Evolutionary conservation across 2,329 filamentous ascomycete genomes (phyloP).

Genomic region (Aspergillus latus): DNA sequence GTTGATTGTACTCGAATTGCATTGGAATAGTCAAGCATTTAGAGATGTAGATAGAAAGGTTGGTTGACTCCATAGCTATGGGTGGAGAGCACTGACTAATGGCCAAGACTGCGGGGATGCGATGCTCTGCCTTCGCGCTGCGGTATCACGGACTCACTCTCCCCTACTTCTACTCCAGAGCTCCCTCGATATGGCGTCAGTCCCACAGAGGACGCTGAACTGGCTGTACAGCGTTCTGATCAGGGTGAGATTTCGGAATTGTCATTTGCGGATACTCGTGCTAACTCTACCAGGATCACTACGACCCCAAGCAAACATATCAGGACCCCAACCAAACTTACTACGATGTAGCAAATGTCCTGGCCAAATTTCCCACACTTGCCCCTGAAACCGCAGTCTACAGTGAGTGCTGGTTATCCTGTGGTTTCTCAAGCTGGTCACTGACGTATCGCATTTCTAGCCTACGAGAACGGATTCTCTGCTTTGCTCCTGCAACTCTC

Average conservation of each 20-base stretch:
- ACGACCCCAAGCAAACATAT: constrained; percentile 70
- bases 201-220: constrained; percentile 86
- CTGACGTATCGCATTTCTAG: constrained; percentile 46
- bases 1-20: too few species aligned
- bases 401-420: constrained; percentile 59
- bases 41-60: neutral
- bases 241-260: constrained; percentile 53
- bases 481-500: constrained; percentile 82
- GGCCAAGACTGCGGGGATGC: constrained; percentile 12
- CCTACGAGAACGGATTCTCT: constrained; percentile 83
- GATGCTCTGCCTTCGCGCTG: constrained; percentile 9
- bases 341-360: constrained; percentile 79
- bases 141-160: constrained; percentile 5
- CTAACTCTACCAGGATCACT: constrained; percentile 34
- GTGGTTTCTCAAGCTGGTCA: neutral
- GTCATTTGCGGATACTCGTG: constrained; percentile 3
- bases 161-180: constrained; percentile 5
- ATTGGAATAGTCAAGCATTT: too few species aligned
- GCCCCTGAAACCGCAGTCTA: constrained; percentile 90
- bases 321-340: constrained; percentile 90
- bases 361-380: constrained; percentile 76
- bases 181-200: constrained; percentile 55
- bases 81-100: constrained; percentile 4
- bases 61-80: too few species aligned
- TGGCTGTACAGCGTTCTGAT: constrained; percentile 93